Percentiles rank a stretch among this genome's conserved stretches.
These are phyloP conservation scores for Brassica cretica DNA, from an alignment of 345 rosid genomes.

Conservation along the genomic window DNA sequence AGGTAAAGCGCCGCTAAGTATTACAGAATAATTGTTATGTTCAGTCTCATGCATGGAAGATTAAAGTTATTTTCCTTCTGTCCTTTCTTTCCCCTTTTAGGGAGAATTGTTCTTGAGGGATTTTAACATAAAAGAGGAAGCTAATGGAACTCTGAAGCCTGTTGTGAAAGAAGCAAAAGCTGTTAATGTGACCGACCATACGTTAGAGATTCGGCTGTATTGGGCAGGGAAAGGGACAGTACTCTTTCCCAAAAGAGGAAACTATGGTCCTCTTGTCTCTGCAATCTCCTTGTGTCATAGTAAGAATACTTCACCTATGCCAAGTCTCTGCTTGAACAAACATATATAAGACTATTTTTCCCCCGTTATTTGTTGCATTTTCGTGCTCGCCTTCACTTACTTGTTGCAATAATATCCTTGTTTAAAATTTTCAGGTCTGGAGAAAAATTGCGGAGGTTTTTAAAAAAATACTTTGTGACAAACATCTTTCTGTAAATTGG, in stretches of 20 bases:
- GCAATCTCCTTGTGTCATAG: slow-evolving; percentile 55
- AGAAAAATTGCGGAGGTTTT: slow-evolving; percentile 23
- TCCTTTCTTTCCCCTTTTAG: neutral
- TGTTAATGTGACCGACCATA: slow-evolving; percentile 36
- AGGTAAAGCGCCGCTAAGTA: slow-evolving; percentile 29
- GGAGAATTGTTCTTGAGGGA: slow-evolving; percentile 37
- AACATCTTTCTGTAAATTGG: neutral
- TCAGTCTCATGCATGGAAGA: neutral
- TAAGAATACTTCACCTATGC: slow-evolving; percentile 20
- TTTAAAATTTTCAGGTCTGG: slow-evolving; percentile 16
- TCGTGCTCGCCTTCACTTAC: neutral
- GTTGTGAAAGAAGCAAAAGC: neutral
- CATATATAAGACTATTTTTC: neutral
- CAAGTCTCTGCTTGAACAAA: neutral
- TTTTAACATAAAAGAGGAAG: slow-evolving; percentile 52
- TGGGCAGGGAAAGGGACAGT: slow-evolving; percentile 62
- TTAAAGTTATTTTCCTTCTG: neutral
- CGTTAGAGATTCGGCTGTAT: slow-evolving; percentile 52
- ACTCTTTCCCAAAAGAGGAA: slow-evolving; percentile 43
- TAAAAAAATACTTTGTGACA: neutral
- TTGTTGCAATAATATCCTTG: neutral
- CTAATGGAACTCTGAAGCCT: slow-evolving; percentile 41
- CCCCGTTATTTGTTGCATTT: neutral
- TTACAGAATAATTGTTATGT: neutral
- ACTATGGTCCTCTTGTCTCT: slow-evolving; percentile 65